Evolutionary conservation across 2,329 filamentous ascomycete genomes (phyloP), one percentile per base, ranked within the genome.

Genomic region (Didymella exigua): DNA sequence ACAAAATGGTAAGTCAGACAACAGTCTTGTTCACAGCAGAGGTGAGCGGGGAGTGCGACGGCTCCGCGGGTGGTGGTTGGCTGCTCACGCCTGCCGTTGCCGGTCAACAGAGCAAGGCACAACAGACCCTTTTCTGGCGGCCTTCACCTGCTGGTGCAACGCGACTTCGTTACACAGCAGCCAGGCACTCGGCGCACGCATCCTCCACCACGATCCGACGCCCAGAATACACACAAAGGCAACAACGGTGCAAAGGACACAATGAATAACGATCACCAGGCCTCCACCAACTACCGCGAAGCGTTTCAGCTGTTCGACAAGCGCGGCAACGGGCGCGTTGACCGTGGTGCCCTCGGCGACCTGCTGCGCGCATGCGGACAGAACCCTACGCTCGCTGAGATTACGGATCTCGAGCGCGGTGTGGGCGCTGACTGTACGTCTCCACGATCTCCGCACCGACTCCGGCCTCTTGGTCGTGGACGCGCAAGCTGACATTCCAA

Each of bases 301-400:
- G 95, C 95, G 68, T 99, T 99, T 81, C 93, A 93, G 71, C 90
- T 99, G 77, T 99, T 98, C 84, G 95, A 99, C 85, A 98, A 97
- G 88, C 93, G 95, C 78, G 95, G 95, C 75, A 96, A 91, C 75
- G 93, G 93, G 74, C 93, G 93, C 69, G 95, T 98, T 67, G 80
- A 89, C 34, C 83, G 93, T 76, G 89, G 93, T 65, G 89, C 88
- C 62, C 86, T 99, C 53, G 95, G 95, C 67, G 95, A 99, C 76
- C 85, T 99, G 58, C 87, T 99, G 65, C 90, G 95, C 75, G 95
- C 95, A 50, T 99, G 95, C 76, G 95, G 95, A 42, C 95, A 99
- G 82, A 99, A 99, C 81, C 95, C 95, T 38, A 99, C 95, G 9
- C 83, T 98, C 63, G 83, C 90, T 44, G 95, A 99, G 83, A 96